Evolutionary conservation across 176 grass and related monocot species (phyloP).

Genomic region (Metroxylon sagu): DNA sequence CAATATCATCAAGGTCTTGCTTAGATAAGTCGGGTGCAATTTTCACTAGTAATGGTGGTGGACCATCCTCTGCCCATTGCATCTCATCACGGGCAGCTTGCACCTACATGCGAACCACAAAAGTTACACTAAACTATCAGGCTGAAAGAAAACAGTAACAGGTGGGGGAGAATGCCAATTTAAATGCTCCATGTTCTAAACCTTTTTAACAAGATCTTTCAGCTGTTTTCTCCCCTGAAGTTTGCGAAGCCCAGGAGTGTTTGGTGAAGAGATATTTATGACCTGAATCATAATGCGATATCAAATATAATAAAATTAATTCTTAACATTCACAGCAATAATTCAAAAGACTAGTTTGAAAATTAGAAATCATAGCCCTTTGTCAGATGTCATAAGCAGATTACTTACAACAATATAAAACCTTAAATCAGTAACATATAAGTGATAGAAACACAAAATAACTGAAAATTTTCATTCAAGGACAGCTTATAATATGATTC

Average conservation of each 20-base stretch:
- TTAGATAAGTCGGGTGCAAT: slow-evolving; percentile 95
- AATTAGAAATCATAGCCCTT: not conserved
- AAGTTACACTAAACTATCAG: not conserved
- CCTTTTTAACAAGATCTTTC: slow-evolving; percentile 94
- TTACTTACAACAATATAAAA: too few species aligned
- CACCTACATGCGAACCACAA: slow-evolving; percentile 38
- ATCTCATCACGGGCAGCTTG: slow-evolving; percentile 97
- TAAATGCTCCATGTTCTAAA: slow-evolving; percentile 4
- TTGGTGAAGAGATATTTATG: slow-evolving; percentile 97
- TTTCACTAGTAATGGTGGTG: slow-evolving; percentile 88
- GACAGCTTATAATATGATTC: too few species aligned
- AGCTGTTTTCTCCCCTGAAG: slow-evolving; percentile 92
- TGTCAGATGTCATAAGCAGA: not conserved
- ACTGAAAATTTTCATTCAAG: too few species aligned
- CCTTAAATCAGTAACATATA: too few species aligned
- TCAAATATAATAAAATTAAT: not conserved
- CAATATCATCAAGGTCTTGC: slow-evolving; percentile 96
- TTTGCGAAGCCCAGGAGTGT: slow-evolving; percentile 88
- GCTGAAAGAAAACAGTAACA: too few species aligned
- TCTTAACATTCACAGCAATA: too few species aligned
- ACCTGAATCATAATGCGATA: slow-evolving; percentile 40
- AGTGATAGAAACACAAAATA: too few species aligned
- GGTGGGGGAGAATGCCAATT: too few species aligned
- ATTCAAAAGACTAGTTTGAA: not conserved
- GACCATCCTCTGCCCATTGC: slow-evolving; percentile 95